Base-by-base conservation (phyloP, 2,329 filamentous ascomycete species). In the Lasiodiplodia sp. region DNA sequence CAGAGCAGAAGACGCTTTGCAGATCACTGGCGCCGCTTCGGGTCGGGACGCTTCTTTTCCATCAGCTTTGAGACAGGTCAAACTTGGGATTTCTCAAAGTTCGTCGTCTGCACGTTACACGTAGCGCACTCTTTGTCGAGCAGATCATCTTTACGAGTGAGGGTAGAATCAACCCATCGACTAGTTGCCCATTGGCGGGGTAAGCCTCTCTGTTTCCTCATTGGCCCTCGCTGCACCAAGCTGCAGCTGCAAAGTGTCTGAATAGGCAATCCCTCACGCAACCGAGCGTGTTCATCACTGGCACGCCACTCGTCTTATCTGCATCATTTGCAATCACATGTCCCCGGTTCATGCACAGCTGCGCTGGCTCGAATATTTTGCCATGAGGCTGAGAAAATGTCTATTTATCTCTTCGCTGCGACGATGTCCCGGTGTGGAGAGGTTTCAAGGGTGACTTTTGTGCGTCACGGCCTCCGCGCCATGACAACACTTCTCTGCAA, bases 101-200 rank as follows among this genome's bases (percentile, higher is more conserved):
- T 23, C 34, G 16, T 12, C n/a, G n/a, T 21, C 31, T 57, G 31
- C 31, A 12, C 18, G 28, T 18, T 52, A 64, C 60, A 64, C 60
- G 60, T 64, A 64, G 60, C 44, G 47, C 25, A 28, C n/a, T 14
- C 25, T 64, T 3, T 64, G 44, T 64, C 60, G 60, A 51, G 60
- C 60, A 7, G 60, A 51, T 64, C 60, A 23, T 52, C 28, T 64
- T 51, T 64, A 64, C 44, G 47, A 37, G 60, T 52, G 47, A 52
- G 44, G 47, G 60, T 64, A 64, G 60, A 64, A 14, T 4, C 21
- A 31, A 52, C 10, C 8, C 23, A 2, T 25, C 14, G 18, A 10
- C 10, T 10, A 7, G 31, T 12, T 16, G 2, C 11, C 14, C 18
- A 64, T 64, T 64, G 60, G 60, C 14, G 51, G 44, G 44, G 23